Conservation (phyloP, 2,329 filamentous ascomycete species). For the Penicillium palitans region DNA sequence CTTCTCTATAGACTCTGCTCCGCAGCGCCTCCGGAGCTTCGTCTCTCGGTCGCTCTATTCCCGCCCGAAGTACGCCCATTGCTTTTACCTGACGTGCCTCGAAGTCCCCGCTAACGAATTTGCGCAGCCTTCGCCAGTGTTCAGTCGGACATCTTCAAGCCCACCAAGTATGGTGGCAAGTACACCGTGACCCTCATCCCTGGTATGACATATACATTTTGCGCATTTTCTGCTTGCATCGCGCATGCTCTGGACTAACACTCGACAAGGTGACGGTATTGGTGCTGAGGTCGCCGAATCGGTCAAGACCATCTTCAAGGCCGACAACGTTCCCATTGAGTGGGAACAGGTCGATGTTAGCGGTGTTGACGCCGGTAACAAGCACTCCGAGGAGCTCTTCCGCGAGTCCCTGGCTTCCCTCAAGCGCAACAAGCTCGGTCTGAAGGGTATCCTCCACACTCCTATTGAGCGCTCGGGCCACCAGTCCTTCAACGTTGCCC, state of each 20-base stretch:
- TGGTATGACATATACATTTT: slow-evolving; percentile 54
- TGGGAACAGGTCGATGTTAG: slow-evolving; percentile 98
- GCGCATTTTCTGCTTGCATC: not conserved
- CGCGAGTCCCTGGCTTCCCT: slow-evolving; percentile 92
- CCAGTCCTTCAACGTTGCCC: slow-evolving; percentile 98
- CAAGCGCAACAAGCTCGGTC: slow-evolving; percentile 96
- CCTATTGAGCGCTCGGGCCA: slow-evolving; percentile 95
- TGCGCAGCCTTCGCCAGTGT: slow-evolving; percentile 69
- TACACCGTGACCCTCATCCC: slow-evolving; percentile 99
- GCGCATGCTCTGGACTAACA: slow-evolving; percentile 15
- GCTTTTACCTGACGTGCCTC: not conserved
- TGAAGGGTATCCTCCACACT: slow-evolving; percentile 98
- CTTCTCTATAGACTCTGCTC: slow-evolving; percentile 54
- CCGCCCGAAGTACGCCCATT: slow-evolving; percentile 53
- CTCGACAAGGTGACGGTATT: slow-evolving; percentile 75
- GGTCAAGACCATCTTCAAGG: slow-evolving; percentile 99
- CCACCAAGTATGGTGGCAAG: slow-evolving; percentile 97
- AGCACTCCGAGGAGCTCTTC: slow-evolving; percentile 92
- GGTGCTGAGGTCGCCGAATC: slow-evolving; percentile 97
- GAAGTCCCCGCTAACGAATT: slow-evolving; percentile 21
- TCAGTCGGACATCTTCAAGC: slow-evolving; percentile 96
- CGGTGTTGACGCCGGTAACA: slow-evolving; percentile 79
- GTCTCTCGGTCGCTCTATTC: slow-evolving; percentile 51
- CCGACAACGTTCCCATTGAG: slow-evolving; percentile 96
- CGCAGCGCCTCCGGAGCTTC: slow-evolving; percentile 53